Evolutionary conservation across 1,139 yeast genomes (phyloP), one percentile per base, ranked within the genome.

Genomic region (Geotrichum europaeum): DNA sequence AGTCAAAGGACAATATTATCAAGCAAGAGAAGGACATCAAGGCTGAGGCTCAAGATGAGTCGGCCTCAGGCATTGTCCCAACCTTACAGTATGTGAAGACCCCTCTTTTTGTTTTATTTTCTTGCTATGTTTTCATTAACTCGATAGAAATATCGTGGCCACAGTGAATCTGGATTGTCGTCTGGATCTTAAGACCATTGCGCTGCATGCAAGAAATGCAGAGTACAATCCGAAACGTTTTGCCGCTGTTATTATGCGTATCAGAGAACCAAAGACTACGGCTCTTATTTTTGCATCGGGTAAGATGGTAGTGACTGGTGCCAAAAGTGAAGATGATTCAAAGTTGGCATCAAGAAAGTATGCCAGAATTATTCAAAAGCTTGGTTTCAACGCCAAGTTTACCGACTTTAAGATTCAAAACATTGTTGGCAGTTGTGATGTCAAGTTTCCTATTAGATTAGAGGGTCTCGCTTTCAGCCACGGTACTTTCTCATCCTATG

Each of bases 281-380:
- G 99, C 99, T 0, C 81, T 94, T 71, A 95, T 94, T 68, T 95
- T 94, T 76, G 99, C 99, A 1, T 90, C 97, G 5, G 99, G 99
- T 71, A 94, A 94, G 75, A 94, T 94, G 99, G 99, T 94, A 68
- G 99, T 94, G 32, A 94, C 99, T 47, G 99, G 99, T 82, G 99
- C 99, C 36, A 94, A 94, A 75, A 88, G 96, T 50, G 99, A 94
- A 74, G 99, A 94, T 73, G 99, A 94, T 74, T 90, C 97, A 22
- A 95, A 95, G 75, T 80, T 94, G 68, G 99, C 99, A 1, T 91
- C 97, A 34, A 84, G 99, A 77, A 94, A 94, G 73, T 94, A 95
- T 71, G 99, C 99, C 1, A 85, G 99, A 79, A 94, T 94, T 72
- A 94, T 94, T 67, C 99, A 95, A 73, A 95, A 95, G 75, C 86